Evolutionary conservation across 495 filamentous ascomycete species (phyloP), one percentile per base, ranked within the genome.

Genomic region (Penicillium silybi): DNA sequence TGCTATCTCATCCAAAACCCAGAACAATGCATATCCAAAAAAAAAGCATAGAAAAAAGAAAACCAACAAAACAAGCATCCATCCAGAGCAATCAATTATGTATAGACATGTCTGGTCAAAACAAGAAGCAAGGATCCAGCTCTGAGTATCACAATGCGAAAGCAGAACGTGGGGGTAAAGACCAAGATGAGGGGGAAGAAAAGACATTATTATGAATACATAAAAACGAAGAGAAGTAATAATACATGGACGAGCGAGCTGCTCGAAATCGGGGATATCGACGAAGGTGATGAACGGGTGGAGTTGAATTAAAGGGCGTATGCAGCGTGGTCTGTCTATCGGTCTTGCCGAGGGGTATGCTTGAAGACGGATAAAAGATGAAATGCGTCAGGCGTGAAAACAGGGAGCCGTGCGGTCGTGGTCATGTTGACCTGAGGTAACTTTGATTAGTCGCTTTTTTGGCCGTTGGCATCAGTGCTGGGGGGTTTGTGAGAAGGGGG

Each of bases 321-420:
- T 13, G 20, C 40, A 57, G 54, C 54, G 20, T 52, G 37, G 19
- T 15, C n/a, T 32, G 52, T 57, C 47, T 54, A 56, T 56, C 39
- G 38, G 29, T 19, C 10, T 42, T 34, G 39, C 19, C 29, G 48
- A 40, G 22, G n/a, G 45, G 17, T 11, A 51, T 51, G 39, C 37
- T 47, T 44, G 48, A 46, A 44, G 45, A 53, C 43, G 18, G 23
- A 44, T 16, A n/a, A 35, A 27, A 25, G 19, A 29, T 22, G 43
- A 29, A 56, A 64, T 52, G 52, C 58, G 41, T 58, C 43, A 52
- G 25, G 45, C 40, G 38, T 58, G 38, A 58, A 42, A 50, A 44
- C 42, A 43, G 45, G 51, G 42, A 46, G 52, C 39, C 46, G 56
- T 55, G 46, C 32, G 40, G 47, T 58, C 51, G 29, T 55, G 25